These are phyloP conservation scores for Gossypium gossypioides DNA, from an alignment of 441 rosid species.

Conservation along the genomic window DNA sequence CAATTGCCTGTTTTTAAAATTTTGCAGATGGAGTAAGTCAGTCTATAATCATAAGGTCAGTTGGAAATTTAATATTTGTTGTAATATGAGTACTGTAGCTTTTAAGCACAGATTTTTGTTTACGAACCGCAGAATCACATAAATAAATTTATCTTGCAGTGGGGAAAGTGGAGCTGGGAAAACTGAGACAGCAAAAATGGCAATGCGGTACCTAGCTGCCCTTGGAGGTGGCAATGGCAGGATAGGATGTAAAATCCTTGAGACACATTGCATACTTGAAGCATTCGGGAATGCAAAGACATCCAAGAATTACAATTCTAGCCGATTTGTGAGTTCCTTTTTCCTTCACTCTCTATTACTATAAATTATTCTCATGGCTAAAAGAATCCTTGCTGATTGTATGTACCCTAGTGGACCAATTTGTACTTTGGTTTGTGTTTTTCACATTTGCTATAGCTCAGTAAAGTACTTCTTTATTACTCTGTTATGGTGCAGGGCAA, in stretches of 20 bases:
- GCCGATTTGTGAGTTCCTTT: constrained; percentile 72
- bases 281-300: constrained; percentile 98
- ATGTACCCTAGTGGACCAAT: background rate
- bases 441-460: background rate
- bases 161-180: constrained; percentile 99
- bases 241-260: constrained; percentile 58
- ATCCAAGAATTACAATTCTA: constrained; percentile 79
- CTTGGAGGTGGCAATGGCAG: constrained; percentile 78
- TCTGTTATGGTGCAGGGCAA: constrained; percentile 52
- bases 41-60: constrained; percentile 70
- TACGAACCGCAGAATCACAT: constrained; percentile 1
- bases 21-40: constrained; percentile 57
- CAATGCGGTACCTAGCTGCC: constrained; percentile 84
- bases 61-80: background rate
- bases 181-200: constrained; percentile 91
- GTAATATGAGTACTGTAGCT: background rate
- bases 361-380: background rate
- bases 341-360: background rate
- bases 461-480: constrained; percentile 1
- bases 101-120: background rate
- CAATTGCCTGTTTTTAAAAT: constrained; percentile 14
- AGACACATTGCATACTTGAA: constrained; percentile 72
- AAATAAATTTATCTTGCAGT: constrained; percentile 31
- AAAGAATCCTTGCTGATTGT: background rate
- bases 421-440: background rate